Base-by-base conservation (phyloP, 768 basidiomycete species). In the Boletales sp. region DNA sequence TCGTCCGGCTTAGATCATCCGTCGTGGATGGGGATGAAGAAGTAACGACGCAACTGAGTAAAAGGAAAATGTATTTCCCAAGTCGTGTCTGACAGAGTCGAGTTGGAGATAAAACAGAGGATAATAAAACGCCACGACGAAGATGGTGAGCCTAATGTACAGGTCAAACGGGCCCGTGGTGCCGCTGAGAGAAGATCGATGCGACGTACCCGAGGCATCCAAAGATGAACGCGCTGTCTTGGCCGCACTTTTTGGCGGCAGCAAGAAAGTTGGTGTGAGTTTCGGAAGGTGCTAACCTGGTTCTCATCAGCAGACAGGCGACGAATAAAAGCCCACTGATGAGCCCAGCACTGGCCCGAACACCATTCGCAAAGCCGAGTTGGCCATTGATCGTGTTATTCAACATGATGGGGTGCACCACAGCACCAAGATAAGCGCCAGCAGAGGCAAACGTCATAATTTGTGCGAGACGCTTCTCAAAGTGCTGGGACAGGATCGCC, bases 101-200 rank as follows among this genome's bases (percentile, higher is more conserved):
- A 84, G 67, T 54, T 85, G 83, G 19, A 85, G 64, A 58, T 81
- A 84, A 65, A 82, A 84, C 25, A 81, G 66, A 1, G 82, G 80
- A 49, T 77, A 79, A 57, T 75, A 83, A 35, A 81, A 62, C 1
- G 75, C 78, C 5, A 71, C 53, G 18, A 74, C 59, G 19, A 70
- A 70, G 31, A 74, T 50, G 9, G 59, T 21, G 36, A 67, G 53
- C 4, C 66, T 70, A 7, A 28, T 28, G 15, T 15, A n/a, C 9
- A 14, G 1, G 5, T 21, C 8, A 25, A 42, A 10, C 6, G 39
- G n/a, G 28, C 21, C 30, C 30, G 19, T 5, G 25, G 31, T 17
- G 36, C 19, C 14, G 14, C 31, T 4, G 7, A 12, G 15, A 41
- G 17, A 3, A 4, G 8, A 32, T 7, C 5, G 17, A 1, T 14